Base-by-base conservation (phyloP, 1,139 yeast genomes). In the Candida sanyaensis region DNA sequence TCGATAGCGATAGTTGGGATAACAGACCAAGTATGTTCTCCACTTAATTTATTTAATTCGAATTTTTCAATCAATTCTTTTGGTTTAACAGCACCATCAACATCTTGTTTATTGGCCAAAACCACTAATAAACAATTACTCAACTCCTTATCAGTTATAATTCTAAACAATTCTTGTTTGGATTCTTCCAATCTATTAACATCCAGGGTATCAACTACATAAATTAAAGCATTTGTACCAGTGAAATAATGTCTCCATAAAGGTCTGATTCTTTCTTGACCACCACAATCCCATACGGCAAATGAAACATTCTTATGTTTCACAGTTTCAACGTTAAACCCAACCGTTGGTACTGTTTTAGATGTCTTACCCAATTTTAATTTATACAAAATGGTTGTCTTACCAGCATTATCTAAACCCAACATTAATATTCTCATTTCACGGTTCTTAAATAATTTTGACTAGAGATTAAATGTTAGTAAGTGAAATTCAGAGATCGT, bases 231-330 rank as follows among this genome's bases (percentile, higher is more conserved):
- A 61, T 90, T 88, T 3, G 97, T 89, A 29, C 96, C 96, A 10
- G 96, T 88, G 68, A 87, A 90, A 68, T 91, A 92, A 64, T 91
- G 97, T 66, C 97, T 83, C 97, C 98, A 91, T 46, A 91, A 75
- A 0, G 96, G 96, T 61, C 96, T 79, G 56, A 89, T 82, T 65
- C 96, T 77, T 60, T 89, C 96, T 70, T 90, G 97, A 65, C 96
- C 97, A 70, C 97, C 97, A 50, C 95, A 95, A 67, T 91, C 97
- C 97, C 97, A 92, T 57, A 93, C 95, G 53, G 93, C 93, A 75
- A 91, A 90, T 51, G 88, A 84, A 52, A 91, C 85, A 65, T 89
- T 89, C 66, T 87, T 88, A 66, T 87, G 92, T 52, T 88, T 84
- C 57, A 92, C 91, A 7, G 96, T 89, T 68, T 92, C 97, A 49